Evolutionary conservation across 2,329 filamentous ascomycete species (phyloP), one percentile per base, ranked within the genome.

Genomic region (Fusarium phyllophilum): DNA sequence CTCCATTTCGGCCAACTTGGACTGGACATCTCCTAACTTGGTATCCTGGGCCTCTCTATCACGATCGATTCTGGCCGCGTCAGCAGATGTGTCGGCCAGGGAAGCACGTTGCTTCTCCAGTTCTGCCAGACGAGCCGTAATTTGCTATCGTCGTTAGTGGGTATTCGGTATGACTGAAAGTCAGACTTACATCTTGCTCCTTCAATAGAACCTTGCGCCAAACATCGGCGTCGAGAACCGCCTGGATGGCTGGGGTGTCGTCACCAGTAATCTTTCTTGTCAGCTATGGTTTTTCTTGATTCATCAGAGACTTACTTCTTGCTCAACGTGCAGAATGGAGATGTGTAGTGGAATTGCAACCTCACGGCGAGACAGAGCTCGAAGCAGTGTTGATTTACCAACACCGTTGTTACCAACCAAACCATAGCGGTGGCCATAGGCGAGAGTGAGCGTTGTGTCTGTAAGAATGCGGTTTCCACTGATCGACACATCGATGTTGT

Each of bases 341-440:
- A 99, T 99, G 78, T 99, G 96, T 3, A 94, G 97, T 17, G 96
- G 96, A 84, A 99, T 96, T 9, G 95, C 90, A 68, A 99, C 89
- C 81, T 99, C 96, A 92, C 96, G 91, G 79, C 94, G 91, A 79
- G 95, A 97, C 75, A 99, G 87, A 22, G 96, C 96, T 77, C 96
- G 90, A 71, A 99, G 89, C 74, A 99, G 86, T n/a, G 96, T 99
- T 81, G 94, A 94, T 89, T 96, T 96, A 88, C 94, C 96, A 74
- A 99, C 96, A 94, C 96, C 96, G 89, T 99, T 99, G 88, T 98
- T 94, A 88, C 96, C 96, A 76, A 99, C 96, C 74, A 99, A 87
- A 90, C 96, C 96, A 84, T 99, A 99, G 75, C 96, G 92, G 81
- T 95, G 92, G 60, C 96, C 95, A 82, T 97, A 98, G 1, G 96